Base-by-base conservation (phyloP, 23 red algal genomes). In the Gracilaria vermiculophylla region DNA sequence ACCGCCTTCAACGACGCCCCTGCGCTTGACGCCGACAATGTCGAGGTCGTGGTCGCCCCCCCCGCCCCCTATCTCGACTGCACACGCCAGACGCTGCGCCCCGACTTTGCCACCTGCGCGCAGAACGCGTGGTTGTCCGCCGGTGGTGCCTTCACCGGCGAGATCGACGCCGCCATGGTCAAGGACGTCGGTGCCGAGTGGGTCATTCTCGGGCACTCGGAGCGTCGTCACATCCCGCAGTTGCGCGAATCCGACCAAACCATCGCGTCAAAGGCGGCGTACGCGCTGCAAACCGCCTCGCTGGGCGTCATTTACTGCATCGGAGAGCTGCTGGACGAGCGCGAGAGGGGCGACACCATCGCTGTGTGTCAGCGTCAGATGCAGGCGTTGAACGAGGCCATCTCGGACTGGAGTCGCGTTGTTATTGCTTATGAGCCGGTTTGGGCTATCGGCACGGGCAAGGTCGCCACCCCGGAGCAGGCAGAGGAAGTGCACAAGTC, bases 401-500 rank as follows among this genome's bases (percentile, higher is more conserved):
- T 98, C 20, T 36, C 28, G 31, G 92, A 98, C 65, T 98, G 96
- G 96, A 28, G 16, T 9, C 11, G 50, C 43, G 81, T 98, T 17
- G 96, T 98, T 0, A 89, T 98, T 48, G 96, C 96, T 21, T 98
- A 98, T 39, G 96, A 98, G 78, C 96, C 96, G 13, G 96, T 98
- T 0, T 98, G 96, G 96, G 96, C 96, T 6, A 98, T 98, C 57
- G 96, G 96, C 5, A 98, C 96, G 14, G 96, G 96, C 29, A 95
- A 98, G 77, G 92, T 98, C 20, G 96, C 96, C 62, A 98, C 96
- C 16, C 91, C 91, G 10, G 91, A 94, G n/a, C 96, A 98, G 88
- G 96, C 92, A 10, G 84, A 98, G 62, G 79, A 95, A 50, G 96
- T 94, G 45, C 96, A 98, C 73, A 20, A 43, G 43, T 48, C 65